Evolutionary conservation across 441 rosid genomes (phyloP).

Genomic region (Viola pubescens): DNA sequence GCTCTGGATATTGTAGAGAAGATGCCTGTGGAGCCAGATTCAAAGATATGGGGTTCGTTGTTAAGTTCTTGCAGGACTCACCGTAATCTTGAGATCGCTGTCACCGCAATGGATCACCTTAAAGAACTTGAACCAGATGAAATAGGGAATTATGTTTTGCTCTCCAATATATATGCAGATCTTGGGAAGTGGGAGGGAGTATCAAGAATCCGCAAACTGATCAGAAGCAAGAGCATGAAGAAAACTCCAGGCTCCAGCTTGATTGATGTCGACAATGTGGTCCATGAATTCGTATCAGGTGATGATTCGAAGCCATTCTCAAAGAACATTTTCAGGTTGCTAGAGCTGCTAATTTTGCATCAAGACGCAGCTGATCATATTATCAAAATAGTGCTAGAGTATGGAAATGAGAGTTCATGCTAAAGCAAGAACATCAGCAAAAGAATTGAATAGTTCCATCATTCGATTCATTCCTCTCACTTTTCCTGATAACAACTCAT

Average conservation of each 20-base stretch:
- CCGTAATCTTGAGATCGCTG: constrained; percentile 42
- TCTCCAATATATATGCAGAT: constrained; percentile 49
- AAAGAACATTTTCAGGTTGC: constrained; percentile 27
- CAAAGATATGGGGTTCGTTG: constrained; percentile 56
- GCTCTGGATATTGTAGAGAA: constrained; percentile 31
- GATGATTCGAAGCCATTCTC: constrained; percentile 41
- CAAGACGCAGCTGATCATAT: constrained; percentile 11
- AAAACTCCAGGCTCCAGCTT: constrained; percentile 49
- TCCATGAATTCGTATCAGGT: constrained; percentile 46
- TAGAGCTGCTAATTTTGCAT: constrained; percentile 29
- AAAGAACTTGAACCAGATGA: constrained; percentile 49
- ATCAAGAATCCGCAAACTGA: constrained; percentile 33
- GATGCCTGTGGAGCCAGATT: constrained; percentile 50
- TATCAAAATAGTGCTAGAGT: constrained; percentile 14
- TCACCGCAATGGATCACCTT: constrained; percentile 41
- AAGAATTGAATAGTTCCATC: background rate
- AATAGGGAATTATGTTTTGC: constrained; percentile 43
- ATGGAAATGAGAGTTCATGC: background rate
- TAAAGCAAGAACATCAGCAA: background rate
- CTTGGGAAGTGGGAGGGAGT: constrained; percentile 46
- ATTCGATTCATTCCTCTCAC: background rate
- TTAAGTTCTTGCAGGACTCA: constrained; percentile 43
- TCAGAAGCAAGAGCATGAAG: constrained; percentile 39
- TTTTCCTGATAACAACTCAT: too few relatives aligned
- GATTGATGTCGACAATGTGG: constrained; percentile 44